Base-by-base conservation (phyloP, 306 rosid species). In the Castanopsis chinensis region DNA sequence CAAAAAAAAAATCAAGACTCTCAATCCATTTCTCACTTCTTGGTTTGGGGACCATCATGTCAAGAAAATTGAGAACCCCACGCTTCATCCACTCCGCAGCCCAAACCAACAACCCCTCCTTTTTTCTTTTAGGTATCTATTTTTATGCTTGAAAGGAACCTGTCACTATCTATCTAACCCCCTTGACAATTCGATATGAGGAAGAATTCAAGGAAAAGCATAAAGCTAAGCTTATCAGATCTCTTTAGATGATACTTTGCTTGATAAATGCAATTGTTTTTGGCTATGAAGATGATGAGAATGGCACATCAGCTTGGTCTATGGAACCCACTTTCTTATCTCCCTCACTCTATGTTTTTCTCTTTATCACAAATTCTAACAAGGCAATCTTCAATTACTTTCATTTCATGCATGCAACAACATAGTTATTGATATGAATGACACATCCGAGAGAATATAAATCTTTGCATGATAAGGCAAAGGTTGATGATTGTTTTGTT, bases 51-150 rank as follows among this genome's bases (percentile, higher is more conserved):
- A 51, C 74, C 74, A 73, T 67, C 30, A 18, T 18, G 5, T 18
- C 6, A 6, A 52, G 19, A 61, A 83, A 74, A 60, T 17, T 54
- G 35, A 75, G 56, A 23, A 27, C 69, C 49, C 61, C 70, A 75
- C 80, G 74, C 37, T 72, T 73, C 37, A 43, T 55, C n/a, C 9
- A 27, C 15, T 18, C 18, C 7, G 57, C 56, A 14, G 43, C 60
- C 75, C 15, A 51, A 73, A 51, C 41, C 51, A 55, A 54, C 18
- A 2, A 49, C 53, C 53, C 4, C 5, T 13, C 53, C 17, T 3
- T 2, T 45, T 45, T 12, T 35, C 2, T 7, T 37, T 37, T 37
- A 37, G 11, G 11, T 2, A 37, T 37, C 2, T 37, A 37, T 37
- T 37, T 37, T 37, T 37, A 37, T 37, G 43, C 53, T 12, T 3